Evolutionary conservation across 1,284 basidiomycete genomes (phyloP).

Genomic region (Coniophora puteana): DNA sequence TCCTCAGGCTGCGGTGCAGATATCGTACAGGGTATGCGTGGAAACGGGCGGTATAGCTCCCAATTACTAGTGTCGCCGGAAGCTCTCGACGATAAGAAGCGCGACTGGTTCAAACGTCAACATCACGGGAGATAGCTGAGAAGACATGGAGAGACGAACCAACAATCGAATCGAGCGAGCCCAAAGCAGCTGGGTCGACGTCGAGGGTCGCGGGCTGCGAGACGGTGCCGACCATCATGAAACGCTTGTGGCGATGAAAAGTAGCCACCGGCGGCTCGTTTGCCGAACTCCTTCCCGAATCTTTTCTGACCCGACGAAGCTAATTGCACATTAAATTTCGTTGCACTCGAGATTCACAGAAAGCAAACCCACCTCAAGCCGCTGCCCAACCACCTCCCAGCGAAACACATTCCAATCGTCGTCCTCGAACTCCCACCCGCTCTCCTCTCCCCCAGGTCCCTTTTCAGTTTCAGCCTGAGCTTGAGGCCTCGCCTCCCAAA

Average conservation of each 20-base stretch:
- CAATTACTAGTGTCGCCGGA: constrained; percentile 10
- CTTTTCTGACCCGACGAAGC: constrained; percentile 13
- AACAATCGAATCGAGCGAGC: constrained; percentile 35
- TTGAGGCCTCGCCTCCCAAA: constrained; percentile 13
- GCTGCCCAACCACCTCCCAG: constrained; percentile 12
- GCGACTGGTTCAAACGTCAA: constrained; percentile 17
- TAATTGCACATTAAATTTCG: constrained; percentile 5
- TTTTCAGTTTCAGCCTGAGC: constrained; percentile 16
- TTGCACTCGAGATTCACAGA: background rate
- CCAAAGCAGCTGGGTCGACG: constrained; percentile 29
- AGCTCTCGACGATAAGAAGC: constrained; percentile 17
- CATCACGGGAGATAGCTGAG: background rate
- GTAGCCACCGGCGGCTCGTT: constrained; percentile 28
- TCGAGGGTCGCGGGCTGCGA: constrained; percentile 36
- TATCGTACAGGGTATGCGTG: constrained; percentile 15
- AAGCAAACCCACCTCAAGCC: constrained; percentile 12
- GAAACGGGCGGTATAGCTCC: constrained; percentile 8
- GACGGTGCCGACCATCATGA: constrained; percentile 32
- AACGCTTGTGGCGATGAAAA: constrained; percentile 34
- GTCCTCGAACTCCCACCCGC: constrained; percentile 23
- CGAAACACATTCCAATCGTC: constrained; percentile 19
- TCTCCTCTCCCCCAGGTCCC: constrained; percentile 8
- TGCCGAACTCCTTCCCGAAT: constrained; percentile 9
- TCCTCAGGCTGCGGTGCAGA: constrained; percentile 6
- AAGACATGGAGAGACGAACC: constrained; percentile 18